Conservation (phyloP, 768 basidiomycete genomes). For the Lentinula sp. region DNA sequence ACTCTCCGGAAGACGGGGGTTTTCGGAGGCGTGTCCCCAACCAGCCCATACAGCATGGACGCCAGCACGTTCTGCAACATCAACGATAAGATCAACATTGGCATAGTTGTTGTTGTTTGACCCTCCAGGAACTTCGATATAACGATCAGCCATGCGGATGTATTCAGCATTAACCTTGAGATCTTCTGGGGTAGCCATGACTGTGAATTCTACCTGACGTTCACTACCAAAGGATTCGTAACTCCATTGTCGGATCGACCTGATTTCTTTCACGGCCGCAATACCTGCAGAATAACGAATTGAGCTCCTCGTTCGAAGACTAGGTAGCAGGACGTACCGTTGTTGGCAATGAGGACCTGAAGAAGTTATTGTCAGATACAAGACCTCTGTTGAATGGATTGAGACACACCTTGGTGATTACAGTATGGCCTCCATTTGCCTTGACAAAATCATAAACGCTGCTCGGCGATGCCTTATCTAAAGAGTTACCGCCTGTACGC, state of each 20-base stretch:
- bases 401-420: conserved; percentile 93
- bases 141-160: conserved; percentile 99
- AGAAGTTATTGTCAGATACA: conserved; percentile 6
- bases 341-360: conserved; percentile 97
- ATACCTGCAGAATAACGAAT: conserved; percentile 56
- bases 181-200: conserved; percentile 99
- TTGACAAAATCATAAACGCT: conserved; percentile 89
- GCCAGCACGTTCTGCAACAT: conserved; percentile 93
- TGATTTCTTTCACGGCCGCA: conserved; percentile 98
- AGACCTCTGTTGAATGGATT: not conserved
- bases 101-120: conserved; percentile 99
- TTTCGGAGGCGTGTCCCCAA: conserved; percentile 99
- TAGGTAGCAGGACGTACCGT: conserved; percentile 47
- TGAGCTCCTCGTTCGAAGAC: not conserved
- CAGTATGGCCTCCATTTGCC: conserved; percentile 89
- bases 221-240: conserved; percentile 99
- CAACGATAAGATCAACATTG: conserved; percentile 98
- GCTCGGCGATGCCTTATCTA: conserved; percentile 78
- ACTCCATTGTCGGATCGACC: conserved; percentile 98
- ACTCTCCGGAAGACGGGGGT: conserved; percentile 92
- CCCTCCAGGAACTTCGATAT: conserved; percentile 97
- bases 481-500: conserved; percentile 83
- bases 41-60: conserved; percentile 99
- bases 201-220: conserved; percentile 95
- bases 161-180: conserved; percentile 98